Evolutionary conservation across 306 rosid genomes (phyloP).

Genomic region (Trichosanthes cucumerina): DNA sequence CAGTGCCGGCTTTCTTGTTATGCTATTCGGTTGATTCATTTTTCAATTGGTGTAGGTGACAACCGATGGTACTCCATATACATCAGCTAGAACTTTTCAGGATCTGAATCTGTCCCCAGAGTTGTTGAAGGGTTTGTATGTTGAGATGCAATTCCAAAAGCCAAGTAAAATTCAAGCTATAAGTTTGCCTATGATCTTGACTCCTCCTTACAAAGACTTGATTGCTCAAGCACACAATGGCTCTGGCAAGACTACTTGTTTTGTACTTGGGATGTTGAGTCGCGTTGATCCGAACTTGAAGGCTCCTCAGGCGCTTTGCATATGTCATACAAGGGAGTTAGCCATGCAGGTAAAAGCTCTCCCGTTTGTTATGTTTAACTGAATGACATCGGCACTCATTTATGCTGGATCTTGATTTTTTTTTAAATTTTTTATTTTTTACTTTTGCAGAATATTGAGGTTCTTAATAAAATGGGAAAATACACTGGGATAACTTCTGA

Average conservation of each 20-base stretch:
- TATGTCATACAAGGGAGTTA: conserved; percentile 86
- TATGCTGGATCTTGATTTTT: background rate
- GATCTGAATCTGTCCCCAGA: conserved; percentile 56
- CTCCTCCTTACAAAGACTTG: conserved; percentile 60
- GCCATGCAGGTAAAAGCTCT: conserved; percentile 56
- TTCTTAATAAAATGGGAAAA: conserved; percentile 75
- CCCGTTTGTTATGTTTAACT: background rate
- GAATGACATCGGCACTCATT: background rate
- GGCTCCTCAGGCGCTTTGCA: conserved; percentile 83
- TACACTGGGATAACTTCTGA: conserved; percentile 64
- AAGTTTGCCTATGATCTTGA: conserved; percentile 81
- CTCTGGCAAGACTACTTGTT: conserved; percentile 92
- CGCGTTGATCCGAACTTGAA: conserved; percentile 60
- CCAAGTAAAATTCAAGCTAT: conserved; percentile 88
- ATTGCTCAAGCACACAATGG: conserved; percentile 96
- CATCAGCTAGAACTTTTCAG: conserved; percentile 69
- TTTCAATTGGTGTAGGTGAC: conserved; percentile 40
- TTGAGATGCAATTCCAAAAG: conserved; percentile 75
- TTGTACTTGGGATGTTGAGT: conserved; percentile 86
- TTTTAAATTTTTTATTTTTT: no score
- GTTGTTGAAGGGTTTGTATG: conserved; percentile 68
- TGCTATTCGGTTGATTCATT: background rate
- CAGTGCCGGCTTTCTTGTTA: background rate
- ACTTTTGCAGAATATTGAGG: conserved; percentile 52
- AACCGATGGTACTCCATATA: conserved; percentile 56